Percentiles rank a stretch among this genome's conserved stretches.
Evolutionary conservation across 1,139 yeast genomes (phyloP).

Genomic region (Candida pseudocylindracea): DNA sequence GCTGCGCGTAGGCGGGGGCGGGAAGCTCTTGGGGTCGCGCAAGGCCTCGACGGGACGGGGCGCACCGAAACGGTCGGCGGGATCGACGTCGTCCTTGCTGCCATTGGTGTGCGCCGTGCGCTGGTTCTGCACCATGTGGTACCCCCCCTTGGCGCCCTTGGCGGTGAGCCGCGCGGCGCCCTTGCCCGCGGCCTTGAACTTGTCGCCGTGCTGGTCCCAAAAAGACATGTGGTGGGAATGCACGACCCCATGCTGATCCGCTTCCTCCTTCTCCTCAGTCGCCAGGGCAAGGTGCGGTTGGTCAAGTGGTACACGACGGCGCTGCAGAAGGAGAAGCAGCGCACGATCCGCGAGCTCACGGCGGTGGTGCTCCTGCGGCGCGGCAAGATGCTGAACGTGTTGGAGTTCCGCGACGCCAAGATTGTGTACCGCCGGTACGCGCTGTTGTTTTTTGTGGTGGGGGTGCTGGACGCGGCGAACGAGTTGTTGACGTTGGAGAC

Average conservation of each 20-base stretch:
- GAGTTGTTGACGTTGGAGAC: constrained; percentile 72
- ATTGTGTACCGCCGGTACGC: constrained; percentile 86
- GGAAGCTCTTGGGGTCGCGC: too few species aligned
- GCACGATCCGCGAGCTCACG: constrained; percentile 68
- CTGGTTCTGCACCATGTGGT: too few species aligned
- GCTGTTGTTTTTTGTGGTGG: constrained; percentile 72
- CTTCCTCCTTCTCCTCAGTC: constrained; percentile 59
- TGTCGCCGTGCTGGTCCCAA: too few species aligned
- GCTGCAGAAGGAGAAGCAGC: constrained; percentile 63
- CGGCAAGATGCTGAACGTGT: constrained; percentile 88
- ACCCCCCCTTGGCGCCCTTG: too few species aligned
- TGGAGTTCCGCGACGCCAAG: constrained; percentile 78
- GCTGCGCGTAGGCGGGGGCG: too few species aligned
- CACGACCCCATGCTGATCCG: constrained; percentile 37
- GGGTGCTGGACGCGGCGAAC: constrained; percentile 67
- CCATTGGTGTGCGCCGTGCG: too few species aligned
- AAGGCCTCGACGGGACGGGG: too few species aligned
- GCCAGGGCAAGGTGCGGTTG: constrained; percentile 88
- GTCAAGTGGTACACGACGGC: constrained; percentile 84
- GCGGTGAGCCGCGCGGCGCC: too few species aligned
- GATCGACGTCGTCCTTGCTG: too few species aligned
- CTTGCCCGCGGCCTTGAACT: too few species aligned
- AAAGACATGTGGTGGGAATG: too few species aligned
- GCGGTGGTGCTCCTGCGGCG: constrained; percentile 69
- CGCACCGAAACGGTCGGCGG: too few species aligned